Evolutionary conservation across 805 yeast genomes (phyloP).

Genomic region (Kurtzmaniella fragi): DNA sequence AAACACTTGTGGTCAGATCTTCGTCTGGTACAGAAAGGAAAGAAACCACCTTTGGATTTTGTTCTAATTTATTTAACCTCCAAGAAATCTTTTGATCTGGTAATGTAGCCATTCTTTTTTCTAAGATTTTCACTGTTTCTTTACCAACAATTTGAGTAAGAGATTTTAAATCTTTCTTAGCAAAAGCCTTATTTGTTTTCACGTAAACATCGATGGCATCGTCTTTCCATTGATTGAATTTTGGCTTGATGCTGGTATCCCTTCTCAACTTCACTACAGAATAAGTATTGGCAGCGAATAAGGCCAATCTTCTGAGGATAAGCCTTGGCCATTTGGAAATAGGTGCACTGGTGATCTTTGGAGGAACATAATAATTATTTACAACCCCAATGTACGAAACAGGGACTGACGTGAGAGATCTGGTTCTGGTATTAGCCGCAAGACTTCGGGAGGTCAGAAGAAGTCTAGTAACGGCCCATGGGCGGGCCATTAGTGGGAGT

Average conservation of each 20-base stretch:
- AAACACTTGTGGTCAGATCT: constrained; percentile 30
- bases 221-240: constrained; percentile 82
- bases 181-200: constrained; percentile 78
- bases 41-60: constrained; percentile 66
- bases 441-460: too few species aligned
- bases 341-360: constrained; percentile 20
- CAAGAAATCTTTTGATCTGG: constrained; percentile 66
- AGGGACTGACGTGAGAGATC: constrained; percentile 34
- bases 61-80: constrained; percentile 68
- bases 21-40: constrained; percentile 61
- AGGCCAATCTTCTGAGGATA: constrained; percentile 57
- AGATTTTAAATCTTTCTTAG: constrained; percentile 46
- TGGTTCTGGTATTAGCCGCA: constrained; percentile 10
- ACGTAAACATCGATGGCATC: constrained; percentile 73
- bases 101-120: constrained; percentile 29
- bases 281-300: constrained; percentile 63
- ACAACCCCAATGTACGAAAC: constrained; percentile 34
- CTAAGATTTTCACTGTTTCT: constrained; percentile 26
- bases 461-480: too few species aligned
- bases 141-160: constrained; percentile 34
- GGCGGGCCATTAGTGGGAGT: too few species aligned
- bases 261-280: constrained; percentile 43
- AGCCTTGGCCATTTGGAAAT: constrained; percentile 39
- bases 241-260: constrained; percentile 38
- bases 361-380: constrained; percentile 42